Evolutionary conservation across 2,329 filamentous ascomycete species (phyloP).

Genomic region (Pestalotiopsis sp.): DNA sequence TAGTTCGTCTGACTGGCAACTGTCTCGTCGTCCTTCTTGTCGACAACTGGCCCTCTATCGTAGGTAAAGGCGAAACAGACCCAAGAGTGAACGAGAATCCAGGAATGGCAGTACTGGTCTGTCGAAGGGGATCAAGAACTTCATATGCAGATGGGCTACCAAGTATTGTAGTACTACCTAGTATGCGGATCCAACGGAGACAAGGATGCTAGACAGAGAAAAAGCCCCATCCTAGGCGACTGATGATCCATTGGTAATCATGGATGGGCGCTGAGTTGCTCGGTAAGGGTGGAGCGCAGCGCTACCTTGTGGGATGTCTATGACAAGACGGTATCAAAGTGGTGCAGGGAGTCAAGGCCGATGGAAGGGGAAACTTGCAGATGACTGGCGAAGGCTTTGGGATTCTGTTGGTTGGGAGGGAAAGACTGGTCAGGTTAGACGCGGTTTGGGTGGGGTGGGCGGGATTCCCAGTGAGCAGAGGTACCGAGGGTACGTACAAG

Average conservation of each 20-base stretch:
- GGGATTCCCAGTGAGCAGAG: too few species aligned
- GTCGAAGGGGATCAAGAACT: slow-evolving; percentile 1
- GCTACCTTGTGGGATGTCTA: slow-evolving; percentile 6
- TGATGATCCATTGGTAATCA: slow-evolving; percentile 12
- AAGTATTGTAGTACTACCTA: background rate
- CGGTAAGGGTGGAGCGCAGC: background rate
- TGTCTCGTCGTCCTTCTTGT: background rate
- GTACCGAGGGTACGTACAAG: background rate
- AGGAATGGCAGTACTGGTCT: background rate
- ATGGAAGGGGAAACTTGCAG: background rate
- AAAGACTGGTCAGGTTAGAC: background rate
- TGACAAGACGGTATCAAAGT: slow-evolving; percentile 9
- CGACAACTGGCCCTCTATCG: background rate
- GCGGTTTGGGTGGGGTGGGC: too few species aligned
- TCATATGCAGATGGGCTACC: slow-evolving; percentile 10
- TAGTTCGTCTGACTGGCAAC: background rate
- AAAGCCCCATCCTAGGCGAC: slow-evolving; percentile 8
- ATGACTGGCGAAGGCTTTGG: background rate
- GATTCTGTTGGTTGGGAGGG: background rate
- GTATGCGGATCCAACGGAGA: slow-evolving; percentile 9
- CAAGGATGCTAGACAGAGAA: slow-evolving; percentile 11
- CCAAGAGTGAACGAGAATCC: background rate
- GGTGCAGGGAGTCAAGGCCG: background rate
- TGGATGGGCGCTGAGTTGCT: background rate
- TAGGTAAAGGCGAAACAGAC: background rate